These are phyloP conservation scores for Saccharomyces paradoxus DNA, from an alignment of 805 yeast species.

Conservation along the genomic window DNA sequence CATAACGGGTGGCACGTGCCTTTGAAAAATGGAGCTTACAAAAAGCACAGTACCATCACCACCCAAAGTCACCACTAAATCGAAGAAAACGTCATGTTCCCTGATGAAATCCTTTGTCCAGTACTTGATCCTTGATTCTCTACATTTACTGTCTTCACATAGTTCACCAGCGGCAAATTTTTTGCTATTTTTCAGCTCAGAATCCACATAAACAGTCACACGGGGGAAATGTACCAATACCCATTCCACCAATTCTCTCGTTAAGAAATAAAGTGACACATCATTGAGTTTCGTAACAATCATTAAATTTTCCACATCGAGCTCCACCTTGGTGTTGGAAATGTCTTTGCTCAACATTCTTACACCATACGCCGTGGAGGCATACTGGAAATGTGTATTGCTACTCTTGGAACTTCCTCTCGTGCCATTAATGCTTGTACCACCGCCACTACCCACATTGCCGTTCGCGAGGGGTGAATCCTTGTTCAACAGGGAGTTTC, in stretches of 20 bases:
- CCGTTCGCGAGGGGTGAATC: conserved; percentile 1
- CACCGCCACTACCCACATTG: background rate
- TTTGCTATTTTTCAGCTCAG: conserved; percentile 49
- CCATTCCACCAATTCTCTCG: conserved; percentile 79
- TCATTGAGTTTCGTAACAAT: conserved; percentile 88
- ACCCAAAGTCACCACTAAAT: conserved; percentile 80
- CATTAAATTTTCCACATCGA: conserved; percentile 63
- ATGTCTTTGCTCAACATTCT: conserved; percentile 66
- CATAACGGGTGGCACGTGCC: conserved; percentile 83
- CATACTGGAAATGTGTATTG: conserved; percentile 57
- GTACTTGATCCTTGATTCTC: conserved; percentile 40
- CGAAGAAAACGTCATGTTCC: conserved; percentile 41
- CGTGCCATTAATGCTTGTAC: background rate
- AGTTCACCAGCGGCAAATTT: conserved; percentile 56
- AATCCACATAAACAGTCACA: conserved; percentile 63
- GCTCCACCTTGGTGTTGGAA: conserved; percentile 59
- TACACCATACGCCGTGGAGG: conserved; percentile 76
- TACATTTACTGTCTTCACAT: conserved; percentile 37
- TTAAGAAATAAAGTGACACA: conserved; percentile 62
- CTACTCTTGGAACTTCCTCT: background rate
- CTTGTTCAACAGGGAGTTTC: conserved; percentile 5
- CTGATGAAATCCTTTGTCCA: conserved; percentile 61
- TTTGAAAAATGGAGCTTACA: conserved; percentile 79
- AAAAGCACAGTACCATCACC: conserved; percentile 95
- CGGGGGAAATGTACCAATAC: conserved; percentile 37